These are phyloP conservation scores for Aplosporella prunicola DNA, from an alignment of 2,329 filamentous ascomycete genomes.

Conservation along the genomic window DNA sequence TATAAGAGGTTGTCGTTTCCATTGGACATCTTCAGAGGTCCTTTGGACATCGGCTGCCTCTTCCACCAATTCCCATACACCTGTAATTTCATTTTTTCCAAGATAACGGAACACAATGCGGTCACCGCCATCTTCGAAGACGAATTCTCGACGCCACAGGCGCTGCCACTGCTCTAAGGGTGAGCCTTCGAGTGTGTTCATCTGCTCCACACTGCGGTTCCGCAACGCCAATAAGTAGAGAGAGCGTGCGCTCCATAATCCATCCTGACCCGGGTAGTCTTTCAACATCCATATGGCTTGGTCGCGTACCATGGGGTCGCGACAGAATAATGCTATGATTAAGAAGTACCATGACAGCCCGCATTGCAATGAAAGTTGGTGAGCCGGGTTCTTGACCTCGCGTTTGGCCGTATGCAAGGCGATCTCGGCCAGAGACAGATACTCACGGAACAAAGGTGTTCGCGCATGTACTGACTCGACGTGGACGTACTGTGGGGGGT, in stretches of 20 bases:
- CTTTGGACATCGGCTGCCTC: neutral
- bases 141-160: neutral
- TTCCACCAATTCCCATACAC: neutral
- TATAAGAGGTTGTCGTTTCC: neutral
- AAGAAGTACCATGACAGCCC: neutral
- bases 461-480: neutral
- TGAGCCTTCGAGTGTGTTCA: neutral
- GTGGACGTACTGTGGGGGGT: neutral
- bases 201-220: neutral
- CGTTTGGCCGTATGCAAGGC: neutral
- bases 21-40: neutral
- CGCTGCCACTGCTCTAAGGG: neutral
- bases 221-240: neutral
- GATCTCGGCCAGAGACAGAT: neutral
- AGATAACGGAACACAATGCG: neutral
- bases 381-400: neutral
- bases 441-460: constrained; percentile 1
- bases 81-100: neutral
- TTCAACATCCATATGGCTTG: neutral
- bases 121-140: neutral
- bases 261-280: neutral
- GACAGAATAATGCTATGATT: neutral
- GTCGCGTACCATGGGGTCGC: neutral
- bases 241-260: neutral
- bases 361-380: neutral